Conservation (phyloP, 306 rosid species). For the Trifolium repens region DNA sequence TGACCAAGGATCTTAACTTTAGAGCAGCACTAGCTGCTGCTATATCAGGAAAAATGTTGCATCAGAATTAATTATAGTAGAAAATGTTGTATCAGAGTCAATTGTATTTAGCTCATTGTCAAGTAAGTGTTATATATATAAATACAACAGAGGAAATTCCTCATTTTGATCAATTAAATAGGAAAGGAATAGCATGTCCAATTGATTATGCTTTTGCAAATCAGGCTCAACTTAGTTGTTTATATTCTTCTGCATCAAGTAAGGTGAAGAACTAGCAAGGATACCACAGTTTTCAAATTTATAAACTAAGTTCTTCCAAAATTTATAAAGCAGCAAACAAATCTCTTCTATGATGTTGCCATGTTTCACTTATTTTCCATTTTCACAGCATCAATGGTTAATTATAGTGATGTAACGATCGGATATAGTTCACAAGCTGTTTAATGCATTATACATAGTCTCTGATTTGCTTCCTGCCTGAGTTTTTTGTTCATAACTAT, state of each 20-base stretch:
- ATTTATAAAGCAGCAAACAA: neutral
- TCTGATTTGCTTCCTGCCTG: too few relatives aligned
- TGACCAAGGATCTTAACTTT: conserved; percentile 89
- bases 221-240: neutral
- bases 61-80: conserved; percentile 35
- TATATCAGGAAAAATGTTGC: conserved; percentile 78
- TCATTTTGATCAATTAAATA: conserved; percentile 1
- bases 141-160: neutral
- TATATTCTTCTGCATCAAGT: neutral
- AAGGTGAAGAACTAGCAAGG: neutral
- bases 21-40: conserved; percentile 92
- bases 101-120: neutral
- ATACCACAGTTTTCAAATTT: conserved; percentile 14
- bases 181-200: conserved; percentile 18
- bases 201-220: conserved; percentile 2
- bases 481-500: too few relatives aligned
- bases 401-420: too few relatives aligned
- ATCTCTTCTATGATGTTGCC: neutral
- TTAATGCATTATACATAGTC: too few relatives aligned
- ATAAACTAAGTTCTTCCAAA: neutral
- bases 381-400: too few relatives aligned
- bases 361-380: too few relatives aligned
- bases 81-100: too few relatives aligned
- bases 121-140: conserved; percentile 7
- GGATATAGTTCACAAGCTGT: too few relatives aligned